Conservation (phyloP, 2,329 filamentous ascomycete genomes). For the Lasiodiplodia citricola region DNA sequence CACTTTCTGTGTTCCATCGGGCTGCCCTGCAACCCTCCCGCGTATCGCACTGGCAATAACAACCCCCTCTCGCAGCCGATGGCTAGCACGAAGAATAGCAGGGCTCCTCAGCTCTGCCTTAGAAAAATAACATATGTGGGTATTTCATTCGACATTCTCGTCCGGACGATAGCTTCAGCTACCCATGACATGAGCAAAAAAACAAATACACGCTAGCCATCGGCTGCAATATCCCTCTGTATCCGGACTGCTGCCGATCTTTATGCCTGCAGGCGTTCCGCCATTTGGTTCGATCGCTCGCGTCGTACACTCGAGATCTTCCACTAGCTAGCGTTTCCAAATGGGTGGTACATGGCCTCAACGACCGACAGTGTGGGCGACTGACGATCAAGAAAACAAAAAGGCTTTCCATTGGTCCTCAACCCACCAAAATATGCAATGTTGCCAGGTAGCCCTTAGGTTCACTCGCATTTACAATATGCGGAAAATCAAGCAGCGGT, state of each 20-base stretch:
- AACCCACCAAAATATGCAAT: neutral
- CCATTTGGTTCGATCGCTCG: constrained; percentile 47
- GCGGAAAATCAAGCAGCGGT: neutral
- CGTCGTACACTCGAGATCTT: too few species aligned
- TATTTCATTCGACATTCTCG: too few species aligned
- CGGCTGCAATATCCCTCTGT: too few species aligned
- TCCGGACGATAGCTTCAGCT: too few species aligned
- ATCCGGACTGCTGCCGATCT: neutral
- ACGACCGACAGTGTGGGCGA: neutral
- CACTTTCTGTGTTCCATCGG: neutral
- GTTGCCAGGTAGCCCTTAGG: neutral
- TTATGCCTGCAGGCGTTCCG: constrained; percentile 33
- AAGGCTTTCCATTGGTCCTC: neutral
- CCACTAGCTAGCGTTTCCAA: neutral
- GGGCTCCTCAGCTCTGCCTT: too few species aligned
- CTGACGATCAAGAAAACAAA: neutral
- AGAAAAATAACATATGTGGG: too few species aligned
- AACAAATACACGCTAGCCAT: too few species aligned
- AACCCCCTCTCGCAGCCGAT: too few species aligned
- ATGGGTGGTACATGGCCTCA: neutral
- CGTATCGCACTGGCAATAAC: neutral
- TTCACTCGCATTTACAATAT: neutral
- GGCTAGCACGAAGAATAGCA: too few species aligned
- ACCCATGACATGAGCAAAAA: too few species aligned
- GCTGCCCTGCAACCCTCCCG: neutral